These are phyloP conservation scores for Parascedosporium putredinis DNA, from an alignment of 2,329 filamentous ascomycete genomes.

Conservation along the genomic window DNA sequence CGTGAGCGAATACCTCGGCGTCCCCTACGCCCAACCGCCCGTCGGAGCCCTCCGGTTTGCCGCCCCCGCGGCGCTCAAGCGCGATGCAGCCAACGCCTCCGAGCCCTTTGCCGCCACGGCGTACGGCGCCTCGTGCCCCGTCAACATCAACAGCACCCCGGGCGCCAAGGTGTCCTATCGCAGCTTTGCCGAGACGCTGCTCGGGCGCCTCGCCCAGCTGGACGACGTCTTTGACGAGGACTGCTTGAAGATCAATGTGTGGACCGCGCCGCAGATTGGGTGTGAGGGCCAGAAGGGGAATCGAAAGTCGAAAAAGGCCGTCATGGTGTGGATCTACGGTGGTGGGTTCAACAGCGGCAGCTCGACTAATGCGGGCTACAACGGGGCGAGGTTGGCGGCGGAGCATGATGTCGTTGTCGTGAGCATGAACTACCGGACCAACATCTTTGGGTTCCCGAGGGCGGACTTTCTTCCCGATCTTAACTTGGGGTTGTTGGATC, in stretches of 20 bases:
- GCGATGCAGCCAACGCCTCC: neutral
- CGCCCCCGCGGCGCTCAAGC: neutral
- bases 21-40: neutral
- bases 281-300: slow-evolving; percentile 8
- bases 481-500: slow-evolving; percentile 20
- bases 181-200: neutral
- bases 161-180: neutral
- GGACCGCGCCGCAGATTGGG: slow-evolving; percentile 23
- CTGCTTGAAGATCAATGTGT: slow-evolving; percentile 27
- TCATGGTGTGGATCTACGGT: slow-evolving; percentile 33
- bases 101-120: neutral
- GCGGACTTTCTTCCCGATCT: slow-evolving; percentile 13
- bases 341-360: slow-evolving; percentile 29
- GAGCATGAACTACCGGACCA: slow-evolving; percentile 34
- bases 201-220: neutral
- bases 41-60: neutral
- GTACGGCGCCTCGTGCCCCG: neutral
- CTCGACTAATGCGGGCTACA: slow-evolving; percentile 27
- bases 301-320: slow-evolving; percentile 22
- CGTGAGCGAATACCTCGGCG: neutral
- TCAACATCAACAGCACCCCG: neutral
- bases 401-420: slow-evolving; percentile 34
- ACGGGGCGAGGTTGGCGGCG: slow-evolving; percentile 30
- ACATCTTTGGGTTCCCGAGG: slow-evolving; percentile 31
- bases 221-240: slow-evolving; percentile 19